Evolutionary conservation across 225 moss, liverwort and hornwort species (phyloP), one percentile per base, ranked within the genome.

Genomic region (Antitrichia curtipendula): DNA sequence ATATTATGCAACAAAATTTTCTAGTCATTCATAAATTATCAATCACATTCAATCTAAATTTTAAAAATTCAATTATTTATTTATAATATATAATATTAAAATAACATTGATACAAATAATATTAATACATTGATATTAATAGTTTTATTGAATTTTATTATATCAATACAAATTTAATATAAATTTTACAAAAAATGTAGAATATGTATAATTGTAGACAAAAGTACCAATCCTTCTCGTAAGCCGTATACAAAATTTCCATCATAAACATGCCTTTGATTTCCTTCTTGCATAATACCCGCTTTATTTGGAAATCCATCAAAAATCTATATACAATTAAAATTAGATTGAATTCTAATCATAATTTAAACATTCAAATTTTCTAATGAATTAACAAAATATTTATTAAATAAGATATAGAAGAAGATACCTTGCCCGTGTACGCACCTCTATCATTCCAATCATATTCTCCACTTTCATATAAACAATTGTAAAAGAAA

Each of bases 401-500:
- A 45, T 12, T 8, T 52, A 29, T 18, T 8, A 34, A 57, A 52
- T 10, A 50, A 66, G 3, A 6, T 29, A 8, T 32, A 28, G 15
- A 63, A 73, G 2, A 16, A 79, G 11, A 45, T 12, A 92, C 92
- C 90, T 88, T 88, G 36, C 92, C 92, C 0, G 0, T 80, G 2
- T 89, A 92, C 66, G 65, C 31, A 73, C 87, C 89, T 54, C 0
- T 52, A 13, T 31, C 36, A 85, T 78, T 61, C 92, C 90, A 92
- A 78, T 77, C 36, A 87, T 92, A 92, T 68, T 90, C 53, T 3
- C 92, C 92, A 68, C 3, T 47, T 85, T 47, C 89, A 62, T 89
- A 28, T 79, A 92, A 87, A 86, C 92, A 90, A 87, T 92, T 92
- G 50, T 92, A 92, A 49, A 90, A 90, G 18, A 92, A 92, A 20